Conservation (phyloP, 208 protist species). For the Acanthamoeba royreba region DNA sequence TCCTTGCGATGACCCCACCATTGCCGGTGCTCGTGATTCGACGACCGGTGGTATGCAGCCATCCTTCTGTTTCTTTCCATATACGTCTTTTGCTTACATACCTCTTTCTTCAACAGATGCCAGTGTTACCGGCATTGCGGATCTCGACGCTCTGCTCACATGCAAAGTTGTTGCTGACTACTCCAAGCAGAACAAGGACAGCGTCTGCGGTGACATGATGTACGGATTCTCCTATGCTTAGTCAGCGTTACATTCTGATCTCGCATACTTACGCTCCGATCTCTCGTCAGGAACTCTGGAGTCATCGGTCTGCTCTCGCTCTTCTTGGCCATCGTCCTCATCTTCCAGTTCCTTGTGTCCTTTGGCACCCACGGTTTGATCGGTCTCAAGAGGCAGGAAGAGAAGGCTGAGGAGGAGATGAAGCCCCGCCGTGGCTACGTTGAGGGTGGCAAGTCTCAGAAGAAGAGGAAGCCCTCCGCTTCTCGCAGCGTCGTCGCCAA, state of each 20-base stretch:
- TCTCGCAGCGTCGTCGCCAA: neutral
- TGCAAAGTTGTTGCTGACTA: neutral
- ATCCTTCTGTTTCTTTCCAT: too few species aligned
- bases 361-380: neutral
- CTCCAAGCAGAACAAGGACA: neutral
- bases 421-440: constrained; percentile 25
- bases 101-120: too few species aligned
- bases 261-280: too few species aligned
- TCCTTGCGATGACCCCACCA: neutral
- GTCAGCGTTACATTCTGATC: too few species aligned
- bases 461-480: neutral
- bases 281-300: neutral
- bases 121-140: neutral
- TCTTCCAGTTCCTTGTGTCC: neutral
- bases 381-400: neutral
- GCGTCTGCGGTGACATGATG: constrained; percentile 12
- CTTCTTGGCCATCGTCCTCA: constrained; percentile 15
- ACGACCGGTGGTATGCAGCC: too few species aligned
- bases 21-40: too few species aligned
- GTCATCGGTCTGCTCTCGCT: constrained; percentile 10
- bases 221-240: too few species aligned
- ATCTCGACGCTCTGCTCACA: neutral
- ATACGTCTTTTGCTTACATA: too few species aligned
- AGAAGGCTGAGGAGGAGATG: constrained; percentile 8
- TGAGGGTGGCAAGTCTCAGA: neutral